Conservation (phyloP, 1,284 basidiomycete species). For the Bondarzewia mesenterica region DNA sequence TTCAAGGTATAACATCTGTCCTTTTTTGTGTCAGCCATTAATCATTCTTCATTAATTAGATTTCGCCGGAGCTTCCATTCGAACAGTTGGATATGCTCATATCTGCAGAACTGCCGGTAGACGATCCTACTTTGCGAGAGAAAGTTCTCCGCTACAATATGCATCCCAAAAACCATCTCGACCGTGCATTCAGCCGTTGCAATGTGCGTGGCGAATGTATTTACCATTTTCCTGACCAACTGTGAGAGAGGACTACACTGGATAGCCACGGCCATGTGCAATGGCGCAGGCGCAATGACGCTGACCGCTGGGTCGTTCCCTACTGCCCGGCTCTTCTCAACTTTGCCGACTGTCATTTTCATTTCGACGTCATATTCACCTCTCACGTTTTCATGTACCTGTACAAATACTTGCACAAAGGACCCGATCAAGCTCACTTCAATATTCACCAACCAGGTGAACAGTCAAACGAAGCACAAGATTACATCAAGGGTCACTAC, state of each 20-base stretch:
- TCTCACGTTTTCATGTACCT: conserved; percentile 28
- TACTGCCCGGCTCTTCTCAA: conserved; percentile 21
- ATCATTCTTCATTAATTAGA: conserved; percentile 22
- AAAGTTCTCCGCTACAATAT: conserved; percentile 11
- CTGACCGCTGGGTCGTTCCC: conserved; percentile 24
- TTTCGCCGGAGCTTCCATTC: conserved; percentile 25
- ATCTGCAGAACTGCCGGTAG: conserved; percentile 23
- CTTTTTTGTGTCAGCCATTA: conserved; percentile 9
- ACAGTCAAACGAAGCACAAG: conserved; percentile 24
- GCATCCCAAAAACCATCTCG: too few species aligned
- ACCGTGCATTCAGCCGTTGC: too few species aligned
- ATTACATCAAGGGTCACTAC: conserved; percentile 25
- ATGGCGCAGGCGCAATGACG: conserved; percentile 17
- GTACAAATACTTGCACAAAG: conserved; percentile 33
- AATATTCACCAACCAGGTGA: too few species aligned
- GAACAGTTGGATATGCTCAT: conserved; percentile 16
- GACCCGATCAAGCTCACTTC: neutral
- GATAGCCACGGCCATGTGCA: conserved; percentile 18
- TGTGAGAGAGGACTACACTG: conserved; percentile 16
- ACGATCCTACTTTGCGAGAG: conserved; percentile 16
- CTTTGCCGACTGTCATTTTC: conserved; percentile 27
- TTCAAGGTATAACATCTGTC: conserved; percentile 20
- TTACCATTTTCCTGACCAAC: conserved; percentile 26
- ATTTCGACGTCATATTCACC: conserved; percentile 26
- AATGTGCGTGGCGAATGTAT: neutral